These are phyloP conservation scores for Vaccinium macrocarpon DNA, from an alignment of 148 eudicot genomes.

Conservation along the genomic window DNA sequence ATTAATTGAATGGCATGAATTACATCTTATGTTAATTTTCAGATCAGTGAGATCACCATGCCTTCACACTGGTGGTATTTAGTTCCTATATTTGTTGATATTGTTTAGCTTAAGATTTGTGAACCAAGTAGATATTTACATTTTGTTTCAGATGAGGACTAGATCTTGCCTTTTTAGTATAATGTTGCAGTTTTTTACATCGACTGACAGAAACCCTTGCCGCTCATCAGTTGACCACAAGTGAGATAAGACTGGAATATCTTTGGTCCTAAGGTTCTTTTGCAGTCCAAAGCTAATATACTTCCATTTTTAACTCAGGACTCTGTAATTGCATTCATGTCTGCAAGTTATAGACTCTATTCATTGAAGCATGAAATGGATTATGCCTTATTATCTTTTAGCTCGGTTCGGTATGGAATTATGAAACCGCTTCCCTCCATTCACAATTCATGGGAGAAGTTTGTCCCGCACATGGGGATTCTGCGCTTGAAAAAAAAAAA, in stretches of 20 bases:
- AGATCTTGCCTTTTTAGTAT: neutral
- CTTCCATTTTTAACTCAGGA: neutral
- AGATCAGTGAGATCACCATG: neutral
- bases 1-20: neutral
- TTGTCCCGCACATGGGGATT: too few species aligned
- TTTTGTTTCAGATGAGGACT: neutral
- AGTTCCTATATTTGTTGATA: neutral
- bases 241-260: too few species aligned
- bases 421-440: too few species aligned
- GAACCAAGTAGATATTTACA: too few species aligned
- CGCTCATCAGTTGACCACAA: neutral
- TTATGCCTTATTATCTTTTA: too few species aligned
- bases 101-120: neutral
- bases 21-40: neutral
- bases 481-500: too few species aligned
- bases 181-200: neutral
- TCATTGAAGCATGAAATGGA: neutral
- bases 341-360: neutral
- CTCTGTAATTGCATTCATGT: neutral
- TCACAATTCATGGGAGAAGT: too few species aligned
- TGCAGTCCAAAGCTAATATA: neutral
- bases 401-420: too few species aligned
- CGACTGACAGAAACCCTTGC: neutral
- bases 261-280: neutral
- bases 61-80: neutral